Evolutionary conservation across 495 filamentous ascomycete species (phyloP), one percentile per base, ranked within the genome.

Genomic region (Xylaria palmicola): DNA sequence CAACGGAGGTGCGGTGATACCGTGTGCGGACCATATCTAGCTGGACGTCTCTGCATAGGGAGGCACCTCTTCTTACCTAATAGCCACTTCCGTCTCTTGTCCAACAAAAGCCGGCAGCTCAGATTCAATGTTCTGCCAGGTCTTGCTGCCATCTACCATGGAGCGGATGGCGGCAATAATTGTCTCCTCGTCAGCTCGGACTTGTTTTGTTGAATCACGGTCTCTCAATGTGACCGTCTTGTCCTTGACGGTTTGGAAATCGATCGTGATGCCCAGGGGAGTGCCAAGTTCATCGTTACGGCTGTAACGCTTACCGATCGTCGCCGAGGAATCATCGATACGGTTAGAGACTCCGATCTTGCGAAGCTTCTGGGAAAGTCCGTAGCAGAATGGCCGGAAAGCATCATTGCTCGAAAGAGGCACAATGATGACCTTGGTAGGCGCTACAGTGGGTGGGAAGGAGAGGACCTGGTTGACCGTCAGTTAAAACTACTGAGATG

Each of bases 201-300:
- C 86, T 74, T 92, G 89, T 66, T 83, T 83, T 19, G 85, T 92
- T 30, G 81, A 82, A 70, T 91, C 88, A 27, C 88, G 81, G 60
- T 91, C 89, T 52, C 89, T 73, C 55, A 92, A 76, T n/a, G 89
- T 92, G 61, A 89, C 76, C 2, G 84, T 84, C 60, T 77, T 79
- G 68, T 91, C 89, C 71, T 90, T 80, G 40, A 91, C 66, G 24
- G 85, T 88, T 76, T 91, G 86, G 79, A 91, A 92, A 72, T 91
- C 87, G 63, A 89, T 73, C 0, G 87, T 91, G 65, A 89, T 79
- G 64, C 86, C 86, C 53, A 90, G 81, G 0, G 88, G 84, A 12
- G 87, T 89, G 56, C 88, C 87, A 15, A 92, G 80, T 73, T 92
- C 87, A 64, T 90, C 87, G 69, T 91, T 89, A 58, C 88, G 77